These are phyloP conservation scores for Penicillium roqueforti DNA, from an alignment of 495 filamentous ascomycete genomes.

Conservation along the genomic window DNA sequence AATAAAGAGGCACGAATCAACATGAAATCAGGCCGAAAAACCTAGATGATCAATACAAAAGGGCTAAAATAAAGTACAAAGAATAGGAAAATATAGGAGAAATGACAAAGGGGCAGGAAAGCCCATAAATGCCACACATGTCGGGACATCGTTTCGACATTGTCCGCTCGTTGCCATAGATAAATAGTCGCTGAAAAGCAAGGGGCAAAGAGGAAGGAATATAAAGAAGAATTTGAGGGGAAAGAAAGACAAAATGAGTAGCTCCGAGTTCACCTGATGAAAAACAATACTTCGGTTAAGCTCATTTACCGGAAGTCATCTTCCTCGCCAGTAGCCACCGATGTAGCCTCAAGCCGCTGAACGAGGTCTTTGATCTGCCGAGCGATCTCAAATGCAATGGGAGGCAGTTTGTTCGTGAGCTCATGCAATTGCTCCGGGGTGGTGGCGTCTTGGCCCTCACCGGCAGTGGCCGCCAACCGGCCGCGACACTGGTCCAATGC, in stretches of 20 bases:
- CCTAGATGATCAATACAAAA: background rate
- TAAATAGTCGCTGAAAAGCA: slow-evolving; percentile 36
- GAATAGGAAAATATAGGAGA: slow-evolving; percentile 11
- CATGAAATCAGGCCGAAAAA: background rate
- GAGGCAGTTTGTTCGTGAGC: slow-evolving; percentile 68
- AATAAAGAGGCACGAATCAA: background rate
- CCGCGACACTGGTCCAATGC: slow-evolving; percentile 60
- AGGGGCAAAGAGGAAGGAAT: slow-evolving; percentile 9
- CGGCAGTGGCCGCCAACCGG: slow-evolving; percentile 63
- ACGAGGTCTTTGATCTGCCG: slow-evolving; percentile 75
- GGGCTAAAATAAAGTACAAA: slow-evolving; percentile 5
- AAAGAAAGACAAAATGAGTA: background rate
- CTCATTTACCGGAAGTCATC: slow-evolving; percentile 43
- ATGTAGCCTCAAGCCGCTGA: slow-evolving; percentile 36
- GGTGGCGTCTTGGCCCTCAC: slow-evolving; percentile 54
- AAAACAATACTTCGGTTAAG: background rate
- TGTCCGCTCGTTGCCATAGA: slow-evolving; percentile 41
- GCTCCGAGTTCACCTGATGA: background rate
- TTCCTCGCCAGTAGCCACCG: slow-evolving; percentile 33
- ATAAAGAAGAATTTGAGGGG: slow-evolving; percentile 3
- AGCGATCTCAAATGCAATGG: slow-evolving; percentile 84
- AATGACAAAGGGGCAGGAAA: slow-evolving; percentile 8
- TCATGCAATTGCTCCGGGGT: slow-evolving; percentile 53
- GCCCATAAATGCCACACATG: slow-evolving; percentile 28
- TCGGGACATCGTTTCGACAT: slow-evolving; percentile 42